Evolutionary conservation across 148 eudicot species (phyloP), one percentile per base, ranked within the genome.

Genomic region (Vaccinium macrocarpon): DNA sequence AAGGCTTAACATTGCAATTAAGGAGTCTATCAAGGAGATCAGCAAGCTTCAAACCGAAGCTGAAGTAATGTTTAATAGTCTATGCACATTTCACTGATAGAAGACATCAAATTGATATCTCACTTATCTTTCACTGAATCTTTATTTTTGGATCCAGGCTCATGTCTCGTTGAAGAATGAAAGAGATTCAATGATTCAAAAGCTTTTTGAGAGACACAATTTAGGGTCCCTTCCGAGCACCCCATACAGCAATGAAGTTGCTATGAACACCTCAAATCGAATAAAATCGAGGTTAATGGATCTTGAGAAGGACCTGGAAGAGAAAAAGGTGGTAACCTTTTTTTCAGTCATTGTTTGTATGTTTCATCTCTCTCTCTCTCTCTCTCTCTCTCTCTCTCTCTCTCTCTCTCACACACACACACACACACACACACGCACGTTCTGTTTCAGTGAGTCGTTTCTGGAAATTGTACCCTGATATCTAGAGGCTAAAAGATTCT

Each of bases 31-130:
- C 25, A 51, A 52, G 85, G 94, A 91, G 77, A 89, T 92, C 83
- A 91, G 92, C 93, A 94, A 88, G 82, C 98, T 97, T 88, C 95
- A 92, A 87, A 84, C 88, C 84, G 96, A 91, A 73, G 95, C 92
- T 64, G 92, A 93, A 76, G 99, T 97, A 90, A 82, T 64, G 18
- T 81, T 75, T n/a, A 16, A 64, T 46, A 32, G 64, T 83, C 64
- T 25, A 76, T 86, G 82, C 74, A 51, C 25, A 68, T 57, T 35
- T 53, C n/a, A 59, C 57, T 68, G 59, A 62, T 50, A 5, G 42
- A 49, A 59, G 27, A 19, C 48, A 42, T 13, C 48, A 59, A 14
- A 38, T 74, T 82, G 15, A 23, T 82, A 27, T 79, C 59, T 64
- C 51, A 57, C 49, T 82, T 73, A 21, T 74, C 59, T 49, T 53